Evolutionary conservation across 1,284 basidiomycete species (phyloP).

Genomic region (Afroboletus lepidellus): DNA sequence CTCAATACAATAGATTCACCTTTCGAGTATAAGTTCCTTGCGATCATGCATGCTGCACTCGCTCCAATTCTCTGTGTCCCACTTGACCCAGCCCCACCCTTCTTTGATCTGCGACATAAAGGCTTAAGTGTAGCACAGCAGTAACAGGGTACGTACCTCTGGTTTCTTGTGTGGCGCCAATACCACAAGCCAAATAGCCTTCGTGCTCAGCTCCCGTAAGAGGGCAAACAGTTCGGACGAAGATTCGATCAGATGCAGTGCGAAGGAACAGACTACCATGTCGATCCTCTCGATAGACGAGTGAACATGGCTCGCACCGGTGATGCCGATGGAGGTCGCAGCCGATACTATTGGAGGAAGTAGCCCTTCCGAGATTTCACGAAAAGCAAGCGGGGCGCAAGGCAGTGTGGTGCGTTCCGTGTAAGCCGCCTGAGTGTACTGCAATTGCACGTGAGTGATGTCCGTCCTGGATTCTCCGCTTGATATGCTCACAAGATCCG

Average conservation of each 20-base stretch:
- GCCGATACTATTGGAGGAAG: slow-evolving; percentile 37
- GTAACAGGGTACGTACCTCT: slow-evolving; percentile 43
- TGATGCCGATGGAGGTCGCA: slow-evolving; percentile 11
- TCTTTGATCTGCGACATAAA: slow-evolving; percentile 55
- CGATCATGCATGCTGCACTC: slow-evolving; percentile 42
- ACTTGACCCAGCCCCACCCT: slow-evolving; percentile 72
- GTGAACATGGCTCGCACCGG: neutral
- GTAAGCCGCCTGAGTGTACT: slow-evolving; percentile 56
- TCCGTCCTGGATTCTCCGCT: neutral
- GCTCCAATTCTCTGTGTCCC: slow-evolving; percentile 60
- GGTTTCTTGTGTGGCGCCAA: slow-evolving; percentile 76
- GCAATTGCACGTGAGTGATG: slow-evolving; percentile 1
- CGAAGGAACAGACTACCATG: slow-evolving; percentile 70
- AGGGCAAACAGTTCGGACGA: slow-evolving; percentile 63
- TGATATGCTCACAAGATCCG: slow-evolving; percentile 24
- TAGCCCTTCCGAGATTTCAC: slow-evolving; percentile 49
- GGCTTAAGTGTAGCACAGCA: neutral
- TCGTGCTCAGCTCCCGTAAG: slow-evolving; percentile 60
- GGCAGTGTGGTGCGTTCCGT: slow-evolving; percentile 44
- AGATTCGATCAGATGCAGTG: slow-evolving; percentile 64
- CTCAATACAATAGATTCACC: slow-evolving; percentile 38
- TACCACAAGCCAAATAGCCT: slow-evolving; percentile 62
- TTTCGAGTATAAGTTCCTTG: slow-evolving; percentile 52
- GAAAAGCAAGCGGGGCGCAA: slow-evolving; percentile 52
- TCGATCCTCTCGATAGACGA: slow-evolving; percentile 39